These are phyloP conservation scores for Pythium pectinolyticum DNA, from an alignment of 352 stramenopile species.

Conservation along the genomic window DNA sequence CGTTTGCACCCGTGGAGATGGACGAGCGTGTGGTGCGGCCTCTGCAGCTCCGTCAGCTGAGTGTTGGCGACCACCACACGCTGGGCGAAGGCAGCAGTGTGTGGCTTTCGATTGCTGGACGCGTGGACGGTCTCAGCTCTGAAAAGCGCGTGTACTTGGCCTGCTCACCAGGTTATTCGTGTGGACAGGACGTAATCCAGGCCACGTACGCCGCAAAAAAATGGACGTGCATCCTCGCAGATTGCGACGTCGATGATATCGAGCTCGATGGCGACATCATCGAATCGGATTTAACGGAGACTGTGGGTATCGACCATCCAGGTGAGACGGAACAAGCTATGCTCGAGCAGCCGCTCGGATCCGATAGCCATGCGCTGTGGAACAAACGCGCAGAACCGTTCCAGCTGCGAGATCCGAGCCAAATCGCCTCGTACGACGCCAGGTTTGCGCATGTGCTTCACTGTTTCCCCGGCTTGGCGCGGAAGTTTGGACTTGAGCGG, in stretches of 20 bases:
- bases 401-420: not conserved
- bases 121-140: not conserved
- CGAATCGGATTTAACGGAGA: no score
- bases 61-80: conserved; percentile 55
- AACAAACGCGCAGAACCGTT: conserved; percentile 11
- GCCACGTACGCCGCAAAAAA: conserved; percentile 1
- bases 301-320: no score
- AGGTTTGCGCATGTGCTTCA: conserved; percentile 20
- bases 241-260: conserved; percentile 58
- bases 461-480: conserved; percentile 16
- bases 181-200: conserved; percentile 30
- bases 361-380: conserved; percentile 13
- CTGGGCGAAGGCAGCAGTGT: conserved; percentile 63
- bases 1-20: conserved; percentile 52
- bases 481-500: conserved; percentile 23
- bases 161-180: conserved; percentile 29
- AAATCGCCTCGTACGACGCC: conserved; percentile 20
- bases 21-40: conserved; percentile 7
- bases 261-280: conserved; percentile 29
- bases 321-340: not conserved
- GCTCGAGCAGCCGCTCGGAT: not conserved
- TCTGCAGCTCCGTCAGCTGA: conserved; percentile 44
- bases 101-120: conserved; percentile 44
- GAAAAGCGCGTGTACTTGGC: conserved; percentile 29
- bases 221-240: conserved; percentile 43